Base-by-base conservation (phyloP, 2,329 filamentous ascomycete genomes). In the Fusarium vanettenii region DNA sequence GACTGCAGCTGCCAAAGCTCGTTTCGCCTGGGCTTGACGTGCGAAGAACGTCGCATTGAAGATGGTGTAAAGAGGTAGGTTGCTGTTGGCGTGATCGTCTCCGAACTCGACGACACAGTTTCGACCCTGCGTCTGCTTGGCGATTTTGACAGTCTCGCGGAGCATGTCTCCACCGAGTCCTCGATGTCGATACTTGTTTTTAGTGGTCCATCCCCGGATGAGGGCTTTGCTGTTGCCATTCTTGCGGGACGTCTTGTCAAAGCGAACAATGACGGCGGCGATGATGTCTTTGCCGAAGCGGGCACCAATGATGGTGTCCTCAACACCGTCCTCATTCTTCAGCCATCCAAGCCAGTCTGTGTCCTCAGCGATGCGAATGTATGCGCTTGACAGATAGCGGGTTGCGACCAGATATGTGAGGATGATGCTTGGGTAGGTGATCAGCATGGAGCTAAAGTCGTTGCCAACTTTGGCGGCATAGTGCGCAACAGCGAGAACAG, bases 141-240 rank as follows among this genome's bases (percentile, higher is more conserved):
- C 91, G 57, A 92, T 80, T 72, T 87, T 86, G 8, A 95, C 90
- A 3, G 92, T 93, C 77, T 94, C 92, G 76, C 93, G 90, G 56
- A 97, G 84, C 81, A 98, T 82, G 55, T 91, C 92, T 5, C 86
- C 87, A 0, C 94, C 95, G 9, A 97, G 86, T 0, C 94, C 94
- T 69, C 89, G 90, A 31, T 88, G 85, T 22, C 95, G 88, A 82
- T 95, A 97, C 75, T 88, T 87, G 60, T 91, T 82, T 80, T 87
- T 89, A 1, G 95, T 94, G 2, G 94, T 95, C 94, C 95, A 97
- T 4, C 92, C 95, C 18, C 93, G 89, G 62, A 98, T 91, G 35
- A 93, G 83, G 5, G 91, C 93, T 68, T 87, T 88, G 56, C 90
- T 90, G 29, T 88, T 57, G 27, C 67, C 41, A 5, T 59, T 39